phyloP scores from a whole-genome alignment of 495 filamentous ascomycete genomes.

The Tuber borchii region DNA sequence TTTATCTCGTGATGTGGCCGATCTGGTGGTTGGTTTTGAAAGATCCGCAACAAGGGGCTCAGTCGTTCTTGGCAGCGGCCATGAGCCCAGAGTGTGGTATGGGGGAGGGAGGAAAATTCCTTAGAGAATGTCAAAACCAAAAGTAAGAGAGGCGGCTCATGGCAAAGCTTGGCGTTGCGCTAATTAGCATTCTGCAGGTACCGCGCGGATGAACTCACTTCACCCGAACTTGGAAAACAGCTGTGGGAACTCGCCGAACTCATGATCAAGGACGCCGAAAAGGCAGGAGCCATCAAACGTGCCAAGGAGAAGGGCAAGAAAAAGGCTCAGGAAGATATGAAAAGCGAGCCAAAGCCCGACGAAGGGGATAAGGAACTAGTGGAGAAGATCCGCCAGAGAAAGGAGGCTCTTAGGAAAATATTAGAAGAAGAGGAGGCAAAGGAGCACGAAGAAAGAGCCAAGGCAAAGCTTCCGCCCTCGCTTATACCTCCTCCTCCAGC shows the following conservation, averaged over 20 bases:
- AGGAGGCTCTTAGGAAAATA: constrained; percentile 23
- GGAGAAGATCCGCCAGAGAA: constrained; percentile 29
- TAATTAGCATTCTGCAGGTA: constrained; percentile 27
- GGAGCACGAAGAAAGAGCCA: constrained; percentile 25
- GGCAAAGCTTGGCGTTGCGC: background rate
- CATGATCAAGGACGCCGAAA: constrained; percentile 75
- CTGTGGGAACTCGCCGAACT: constrained; percentile 85
- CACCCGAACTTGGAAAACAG: constrained; percentile 69
- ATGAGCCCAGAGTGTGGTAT: constrained; percentile 68
- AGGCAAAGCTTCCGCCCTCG: constrained; percentile 47
- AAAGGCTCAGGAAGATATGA: constrained; percentile 47
- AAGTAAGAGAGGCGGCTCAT: constrained; percentile 47
- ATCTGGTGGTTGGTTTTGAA: constrained; percentile 86
- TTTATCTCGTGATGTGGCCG: constrained; percentile 73
- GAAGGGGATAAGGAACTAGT: constrained; percentile 44
- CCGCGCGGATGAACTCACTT: constrained; percentile 60
- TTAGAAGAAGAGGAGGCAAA: constrained; percentile 39
- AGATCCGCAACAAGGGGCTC: constrained; percentile 69
- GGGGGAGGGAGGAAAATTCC: constrained; percentile 59
- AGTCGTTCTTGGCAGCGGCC: constrained; percentile 74
- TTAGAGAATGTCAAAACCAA: constrained; percentile 83
- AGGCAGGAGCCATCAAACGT: constrained; percentile 62
- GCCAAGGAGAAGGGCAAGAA: constrained; percentile 58
- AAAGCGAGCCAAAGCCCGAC: constrained; percentile 44
- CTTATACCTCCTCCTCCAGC: constrained; percentile 9